phyloP scores from a whole-genome alignment of 371 early-diverging fungal genomes.

The Mortierella sp. region DNA sequence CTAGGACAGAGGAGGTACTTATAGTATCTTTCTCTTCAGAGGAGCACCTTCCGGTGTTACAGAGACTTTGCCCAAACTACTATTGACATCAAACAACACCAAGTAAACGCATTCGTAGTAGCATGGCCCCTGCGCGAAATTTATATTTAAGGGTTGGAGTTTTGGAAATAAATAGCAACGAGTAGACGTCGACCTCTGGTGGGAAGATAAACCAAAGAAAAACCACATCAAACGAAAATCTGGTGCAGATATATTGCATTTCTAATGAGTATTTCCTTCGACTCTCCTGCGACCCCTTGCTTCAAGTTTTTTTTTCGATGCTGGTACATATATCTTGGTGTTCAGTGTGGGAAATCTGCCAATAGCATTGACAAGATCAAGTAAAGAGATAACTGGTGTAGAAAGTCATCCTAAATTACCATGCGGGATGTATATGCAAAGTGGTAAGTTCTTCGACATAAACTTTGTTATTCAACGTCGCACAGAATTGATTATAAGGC shows the following conservation, averaged over 20 bases:
- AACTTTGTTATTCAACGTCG: constrained; percentile 3
- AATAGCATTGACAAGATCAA: neutral
- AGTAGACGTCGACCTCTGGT: neutral
- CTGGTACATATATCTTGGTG: neutral
- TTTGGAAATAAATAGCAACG: neutral
- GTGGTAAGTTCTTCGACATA: neutral
- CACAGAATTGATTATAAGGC: constrained; percentile 8
- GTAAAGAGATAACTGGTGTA: neutral
- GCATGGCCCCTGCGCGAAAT: no score
- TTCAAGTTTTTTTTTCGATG: neutral
- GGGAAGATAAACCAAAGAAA: neutral
- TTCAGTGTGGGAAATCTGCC: neutral
- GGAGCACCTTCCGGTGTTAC: no score
- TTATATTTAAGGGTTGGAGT: neutral
- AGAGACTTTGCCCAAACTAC: no score
- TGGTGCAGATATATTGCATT: neutral
- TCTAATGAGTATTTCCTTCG: neutral
- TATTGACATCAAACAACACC: no score
- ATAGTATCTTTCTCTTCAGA: no score
- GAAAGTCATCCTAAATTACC: constrained; percentile 3
- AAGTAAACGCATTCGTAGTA: no score
- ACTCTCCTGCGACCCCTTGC: neutral
- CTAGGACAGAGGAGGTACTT: no score
- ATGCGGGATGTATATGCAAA: neutral
- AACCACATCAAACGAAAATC: neutral